Base-by-base conservation (phyloP, 2,329 filamentous ascomycete genomes). In the Nemania bipapillata region DNA sequence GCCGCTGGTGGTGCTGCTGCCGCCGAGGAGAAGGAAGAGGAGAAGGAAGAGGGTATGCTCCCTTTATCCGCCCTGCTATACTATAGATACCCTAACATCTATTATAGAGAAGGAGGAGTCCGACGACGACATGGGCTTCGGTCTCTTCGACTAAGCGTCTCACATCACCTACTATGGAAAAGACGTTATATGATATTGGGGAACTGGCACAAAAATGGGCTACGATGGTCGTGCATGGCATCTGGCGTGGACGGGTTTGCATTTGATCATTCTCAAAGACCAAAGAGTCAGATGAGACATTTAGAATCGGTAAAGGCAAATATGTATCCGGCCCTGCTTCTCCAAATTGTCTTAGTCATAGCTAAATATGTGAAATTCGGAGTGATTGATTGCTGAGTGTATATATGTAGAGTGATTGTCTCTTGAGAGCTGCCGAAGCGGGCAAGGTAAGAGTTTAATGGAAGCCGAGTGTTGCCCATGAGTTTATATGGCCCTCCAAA, bases 81-180 rank as follows among this genome's bases (percentile, higher is more conserved):
- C 61, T 40, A 11, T 2, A 32, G 6, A 1, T 47, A 59, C 50
- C 35, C 70, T 71, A 52, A 73, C 59, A 49, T 26, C 61, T 9
- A 6, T 4, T 71, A 71, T 78, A 86, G 85, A 86, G 82, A 87
- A 90, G 83, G 87, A 89, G 84, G 86, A 90, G 86, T 90, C 89
- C 83, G 89, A 91, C 84, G 90, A 91, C 83, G 90, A 91, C 81
- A 91, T 91, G 89, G 89, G 89, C 78, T 91, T 91, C 86, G 90
- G 89, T 87, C 89, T 92, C 75, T 91, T 91, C 87, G 89, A 91
- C 84, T 91, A 90, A 89, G 81, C 83, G 79, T 70, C 76, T 74
- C 28, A 65, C 70, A 70, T 69, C 59, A 58, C 26, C 66, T 63
- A 24, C 64, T 54, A 72, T 59, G 47, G 68, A 70, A 73, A 76